phyloP scores from a whole-genome alignment of 345 rosid genomes.

The Excoecaria agallocha region DNA sequence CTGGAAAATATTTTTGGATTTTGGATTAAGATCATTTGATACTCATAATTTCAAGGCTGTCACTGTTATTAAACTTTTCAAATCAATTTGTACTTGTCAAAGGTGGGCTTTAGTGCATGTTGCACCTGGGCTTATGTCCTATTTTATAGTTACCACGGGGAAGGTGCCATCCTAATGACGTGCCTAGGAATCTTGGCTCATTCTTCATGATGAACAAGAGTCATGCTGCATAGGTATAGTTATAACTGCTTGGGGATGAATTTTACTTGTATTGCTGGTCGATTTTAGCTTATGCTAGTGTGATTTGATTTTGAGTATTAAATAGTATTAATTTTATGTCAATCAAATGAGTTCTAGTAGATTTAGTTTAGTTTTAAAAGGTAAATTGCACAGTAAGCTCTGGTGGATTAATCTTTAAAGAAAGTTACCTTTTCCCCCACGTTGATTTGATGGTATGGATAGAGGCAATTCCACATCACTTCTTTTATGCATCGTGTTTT shows the following conservation, averaged over 20 bases:
- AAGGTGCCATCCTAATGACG: neutral
- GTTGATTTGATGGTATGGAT: neutral
- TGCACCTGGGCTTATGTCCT: neutral
- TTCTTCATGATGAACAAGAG: neutral
- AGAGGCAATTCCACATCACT: neutral
- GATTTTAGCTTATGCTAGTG: too few species aligned
- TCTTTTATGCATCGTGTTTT: neutral
- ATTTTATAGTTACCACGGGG: neutral
- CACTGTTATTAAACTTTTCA: too few species aligned
- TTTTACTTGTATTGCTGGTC: too few species aligned
- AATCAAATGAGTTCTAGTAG: too few species aligned
- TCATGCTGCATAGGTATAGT: too few species aligned
- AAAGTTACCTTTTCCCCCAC: neutral
- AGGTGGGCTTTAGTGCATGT: neutral
- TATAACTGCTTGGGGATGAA: too few species aligned
- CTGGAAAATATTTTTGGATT: too few species aligned
- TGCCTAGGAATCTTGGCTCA: neutral
- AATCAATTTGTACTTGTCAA: neutral
- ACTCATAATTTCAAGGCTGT: neutral
- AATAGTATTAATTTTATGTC: neutral
- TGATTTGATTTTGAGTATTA: too few species aligned
- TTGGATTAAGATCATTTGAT: neutral
- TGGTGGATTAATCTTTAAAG: neutral
- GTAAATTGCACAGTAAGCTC: neutral
- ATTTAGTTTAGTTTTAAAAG: neutral